phyloP scores from a whole-genome alignment of 2,329 filamentous ascomycete genomes.

The Botrytis pseudocinerea region DNA sequence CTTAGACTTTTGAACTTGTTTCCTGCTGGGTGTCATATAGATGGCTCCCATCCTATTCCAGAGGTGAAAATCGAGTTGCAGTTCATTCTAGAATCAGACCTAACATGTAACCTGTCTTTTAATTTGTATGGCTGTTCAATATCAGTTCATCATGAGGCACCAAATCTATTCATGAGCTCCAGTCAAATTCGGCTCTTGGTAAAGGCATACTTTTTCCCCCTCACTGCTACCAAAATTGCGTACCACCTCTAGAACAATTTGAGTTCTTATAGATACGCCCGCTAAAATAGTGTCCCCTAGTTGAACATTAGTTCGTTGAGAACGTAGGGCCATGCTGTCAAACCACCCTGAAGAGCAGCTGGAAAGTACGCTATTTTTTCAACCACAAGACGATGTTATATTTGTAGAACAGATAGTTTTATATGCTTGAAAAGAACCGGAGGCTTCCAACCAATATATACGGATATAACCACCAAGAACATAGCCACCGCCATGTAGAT shows the following conservation, averaged over 20 bases:
- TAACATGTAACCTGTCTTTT: neutral
- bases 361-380: neutral
- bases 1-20: neutral
- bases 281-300: too few relatives aligned
- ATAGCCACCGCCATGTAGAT: neutral
- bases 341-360: neutral
- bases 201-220: too few relatives aligned
- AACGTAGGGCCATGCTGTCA: too few relatives aligned
- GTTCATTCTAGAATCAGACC: neutral
- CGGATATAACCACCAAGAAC: neutral
- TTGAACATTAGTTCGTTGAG: too few relatives aligned
- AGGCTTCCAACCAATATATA: neutral
- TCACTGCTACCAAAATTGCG: too few relatives aligned
- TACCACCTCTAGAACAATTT: too few relatives aligned
- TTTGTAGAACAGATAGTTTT: neutral
- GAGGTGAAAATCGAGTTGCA: neutral
- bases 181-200: too few relatives aligned
- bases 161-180: neutral
- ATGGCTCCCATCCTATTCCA: neutral
- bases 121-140: neutral
- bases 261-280: too few relatives aligned
- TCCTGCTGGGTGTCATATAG: neutral
- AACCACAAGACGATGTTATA: neutral
- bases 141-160: neutral
- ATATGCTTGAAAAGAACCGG: neutral